Percentiles rank a stretch among this genome's conserved stretches.
phyloP scores from a whole-genome alignment of 2,329 filamentous ascomycete species.

The Neofusicoccum laricinum region DNA sequence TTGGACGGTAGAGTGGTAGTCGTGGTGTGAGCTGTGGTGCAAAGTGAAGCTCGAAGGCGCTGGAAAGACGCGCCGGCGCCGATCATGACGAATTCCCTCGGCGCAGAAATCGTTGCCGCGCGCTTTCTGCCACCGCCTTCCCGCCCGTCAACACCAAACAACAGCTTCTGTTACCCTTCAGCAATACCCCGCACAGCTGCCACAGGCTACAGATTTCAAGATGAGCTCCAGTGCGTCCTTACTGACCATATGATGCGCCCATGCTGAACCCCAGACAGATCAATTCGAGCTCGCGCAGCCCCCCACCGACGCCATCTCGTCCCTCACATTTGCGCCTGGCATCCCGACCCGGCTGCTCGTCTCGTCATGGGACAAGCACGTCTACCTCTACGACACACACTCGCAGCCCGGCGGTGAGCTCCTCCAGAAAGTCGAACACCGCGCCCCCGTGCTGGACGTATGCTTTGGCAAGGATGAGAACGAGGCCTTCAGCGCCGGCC shows the following conservation, averaged over 20 bases:
- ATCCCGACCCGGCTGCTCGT: slow-evolving; percentile 77
- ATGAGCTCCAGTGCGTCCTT: slow-evolving; percentile 18
- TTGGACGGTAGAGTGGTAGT: slow-evolving; percentile 14
- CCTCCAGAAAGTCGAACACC: slow-evolving; percentile 72
- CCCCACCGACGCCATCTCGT: slow-evolving; percentile 82
- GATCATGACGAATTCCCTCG: slow-evolving; percentile 14
- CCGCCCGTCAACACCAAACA: slow-evolving; percentile 4
- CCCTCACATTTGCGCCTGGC: slow-evolving; percentile 78
- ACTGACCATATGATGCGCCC: not conserved
- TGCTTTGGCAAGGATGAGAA: slow-evolving; percentile 83
- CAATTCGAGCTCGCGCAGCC: slow-evolving; percentile 83
- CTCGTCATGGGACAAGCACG: slow-evolving; percentile 89
- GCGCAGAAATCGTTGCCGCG: not conserved
- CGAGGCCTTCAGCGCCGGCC: slow-evolving; percentile 79
- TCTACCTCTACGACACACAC: slow-evolving; percentile 82
- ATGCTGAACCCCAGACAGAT: slow-evolving; percentile 4
- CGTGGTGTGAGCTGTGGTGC: not conserved
- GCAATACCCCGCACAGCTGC: slow-evolving; percentile 16
- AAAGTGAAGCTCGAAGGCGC: slow-evolving; percentile 6
- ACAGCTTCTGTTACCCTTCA: not conserved
- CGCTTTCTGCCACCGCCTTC: slow-evolving; percentile 15
- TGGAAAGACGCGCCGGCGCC: slow-evolving; percentile 11
- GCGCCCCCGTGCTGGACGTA: slow-evolving; percentile 83
- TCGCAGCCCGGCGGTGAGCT: slow-evolving; percentile 60
- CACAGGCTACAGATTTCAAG: not conserved